Percentiles rank a stretch among this genome's conserved stretches.
phyloP scores from a whole-genome alignment of 2,329 filamentous ascomycete genomes.

The Biscogniauxia marginata region DNA sequence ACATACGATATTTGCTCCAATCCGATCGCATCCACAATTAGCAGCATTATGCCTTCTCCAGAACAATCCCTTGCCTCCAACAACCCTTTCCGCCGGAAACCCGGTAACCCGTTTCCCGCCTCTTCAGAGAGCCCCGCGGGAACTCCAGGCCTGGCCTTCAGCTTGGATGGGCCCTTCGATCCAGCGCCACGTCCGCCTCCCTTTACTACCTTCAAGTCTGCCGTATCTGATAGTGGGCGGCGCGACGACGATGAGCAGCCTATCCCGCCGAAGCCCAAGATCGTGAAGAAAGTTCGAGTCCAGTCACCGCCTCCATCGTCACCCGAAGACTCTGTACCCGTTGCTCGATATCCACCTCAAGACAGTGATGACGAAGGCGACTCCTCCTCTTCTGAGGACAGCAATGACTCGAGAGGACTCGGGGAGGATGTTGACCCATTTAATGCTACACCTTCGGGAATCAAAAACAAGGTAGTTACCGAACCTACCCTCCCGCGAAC shows the following conservation, averaged over 20 bases:
- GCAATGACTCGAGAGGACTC: conserved; percentile 25
- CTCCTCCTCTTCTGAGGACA: not conserved
- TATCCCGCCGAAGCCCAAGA: conserved; percentile 33
- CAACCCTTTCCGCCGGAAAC: conserved; percentile 54
- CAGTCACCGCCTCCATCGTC: conserved; percentile 63
- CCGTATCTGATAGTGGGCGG: conserved; percentile 33
- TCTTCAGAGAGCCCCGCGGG: conserved; percentile 14
- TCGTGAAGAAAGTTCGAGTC: conserved; percentile 66
- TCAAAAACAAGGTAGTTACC: conserved; percentile 14
- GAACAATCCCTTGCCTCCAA: conserved; percentile 41
- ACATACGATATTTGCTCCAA: not conserved
- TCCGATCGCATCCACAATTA: conserved; percentile 3
- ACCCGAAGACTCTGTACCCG: conserved; percentile 48
- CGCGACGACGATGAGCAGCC: conserved; percentile 29
- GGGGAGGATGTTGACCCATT: conserved; percentile 26
- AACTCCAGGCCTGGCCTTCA: conserved; percentile 9
- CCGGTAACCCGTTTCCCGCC: conserved; percentile 19
- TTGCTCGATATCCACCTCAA: conserved; percentile 22
- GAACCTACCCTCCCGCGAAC: conserved; percentile 26
- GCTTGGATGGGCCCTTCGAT: conserved; percentile 14
- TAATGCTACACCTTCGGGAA: conserved; percentile 17
- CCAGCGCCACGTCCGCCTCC: conserved; percentile 19
- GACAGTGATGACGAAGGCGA: conserved; percentile 27
- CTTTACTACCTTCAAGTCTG: conserved; percentile 33
- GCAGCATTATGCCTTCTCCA: conserved; percentile 34